Evolutionary conservation across 108 stramenopile genomes (phyloP).

Genomic region (Cylindrotheca fusiformis): DNA sequence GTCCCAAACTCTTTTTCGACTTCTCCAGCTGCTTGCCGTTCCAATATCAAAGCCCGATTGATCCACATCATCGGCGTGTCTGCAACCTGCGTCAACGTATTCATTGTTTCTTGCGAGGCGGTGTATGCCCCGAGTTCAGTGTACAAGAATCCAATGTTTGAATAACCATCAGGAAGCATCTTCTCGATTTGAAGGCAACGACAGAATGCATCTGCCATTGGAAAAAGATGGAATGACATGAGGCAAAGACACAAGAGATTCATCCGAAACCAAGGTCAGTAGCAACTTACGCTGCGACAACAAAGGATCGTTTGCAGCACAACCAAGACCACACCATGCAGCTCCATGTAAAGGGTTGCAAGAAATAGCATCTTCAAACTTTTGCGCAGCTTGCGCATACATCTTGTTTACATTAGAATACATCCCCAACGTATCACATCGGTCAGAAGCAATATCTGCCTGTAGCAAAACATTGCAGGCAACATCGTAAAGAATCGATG

Average conservation of each 20-base stretch:
- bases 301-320: slow-evolving; percentile 47
- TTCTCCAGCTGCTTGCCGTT: slow-evolving; percentile 29
- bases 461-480: slow-evolving; percentile 60
- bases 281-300: slow-evolving; percentile 71
- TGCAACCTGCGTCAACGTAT: slow-evolving; percentile 62
- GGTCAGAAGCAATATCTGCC: slow-evolving; percentile 37
- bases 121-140: slow-evolving; percentile 29
- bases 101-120: slow-evolving; percentile 41
- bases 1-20: not conserved
- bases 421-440: too few species aligned
- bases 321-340: slow-evolving; percentile 76
- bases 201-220: slow-evolving; percentile 69
- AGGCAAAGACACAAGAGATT: too few species aligned
- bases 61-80: slow-evolving; percentile 86
- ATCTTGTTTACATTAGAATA: slow-evolving; percentile 16
- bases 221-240: too few species aligned
- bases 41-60: slow-evolving; percentile 63
- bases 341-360: slow-evolving; percentile 42
- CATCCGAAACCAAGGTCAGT: too few species aligned
- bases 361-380: slow-evolving; percentile 27
- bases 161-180: slow-evolving; percentile 53
- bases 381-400: slow-evolving; percentile 23
- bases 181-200: slow-evolving; percentile 58
- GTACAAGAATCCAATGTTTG: slow-evolving; percentile 68
- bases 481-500: slow-evolving; percentile 48